Evolutionary conservation across 768 basidiomycete species (phyloP), one percentile per base, ranked within the genome.

Genomic region (Termitomyces sp.): DNA sequence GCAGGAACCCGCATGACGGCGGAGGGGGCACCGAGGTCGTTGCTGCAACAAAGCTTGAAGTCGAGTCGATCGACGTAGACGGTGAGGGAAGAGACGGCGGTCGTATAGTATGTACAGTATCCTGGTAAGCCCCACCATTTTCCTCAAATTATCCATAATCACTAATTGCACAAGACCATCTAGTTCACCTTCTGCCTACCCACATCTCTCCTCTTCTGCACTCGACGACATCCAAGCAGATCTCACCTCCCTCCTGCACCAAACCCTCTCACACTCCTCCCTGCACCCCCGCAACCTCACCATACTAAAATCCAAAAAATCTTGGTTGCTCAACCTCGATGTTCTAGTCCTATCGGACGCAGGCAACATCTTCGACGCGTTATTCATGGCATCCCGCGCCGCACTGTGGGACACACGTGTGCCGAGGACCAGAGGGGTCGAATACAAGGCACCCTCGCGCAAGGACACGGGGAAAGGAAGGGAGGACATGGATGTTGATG

Each of bases 321-420:
- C 86, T 1, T 96, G 93, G 93, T 73, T 86, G n/a, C 78, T 89
- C 9, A 80, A 85, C 62, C 79, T 95, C 52, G 92, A 94, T 66
- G 74, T 87, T n/a, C 78, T 91, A 15, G 79, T 94, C 33, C 80
- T 92, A 33, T 78, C 87, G 2, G 90, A 94, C 63, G 78, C 83
- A 4, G 92, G 92, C 0, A 94, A 93, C 70, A 66, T 89, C 24
- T 80, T 85, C 60, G 93, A 96, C 65, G 89, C 87, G 38, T 71
- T 94, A 2, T 90, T 94, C 75, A 79, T 94, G 75, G 90, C 90
- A 0, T 85, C 88, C 1, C 83, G 89, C 15, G 88, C 89, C 0
- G 92, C 91, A 0, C 73, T 96, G 15, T 92, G 89, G 83, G 90
- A 92, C 60, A 88, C 91, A 16, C 88, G 84, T 57, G 87, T 95